Percentiles rank a stretch among this genome's conserved stretches.
These are phyloP conservation scores for Metschnikowia peoriensis DNA, from an alignment of 805 yeast species.

Conservation along the genomic window DNA sequence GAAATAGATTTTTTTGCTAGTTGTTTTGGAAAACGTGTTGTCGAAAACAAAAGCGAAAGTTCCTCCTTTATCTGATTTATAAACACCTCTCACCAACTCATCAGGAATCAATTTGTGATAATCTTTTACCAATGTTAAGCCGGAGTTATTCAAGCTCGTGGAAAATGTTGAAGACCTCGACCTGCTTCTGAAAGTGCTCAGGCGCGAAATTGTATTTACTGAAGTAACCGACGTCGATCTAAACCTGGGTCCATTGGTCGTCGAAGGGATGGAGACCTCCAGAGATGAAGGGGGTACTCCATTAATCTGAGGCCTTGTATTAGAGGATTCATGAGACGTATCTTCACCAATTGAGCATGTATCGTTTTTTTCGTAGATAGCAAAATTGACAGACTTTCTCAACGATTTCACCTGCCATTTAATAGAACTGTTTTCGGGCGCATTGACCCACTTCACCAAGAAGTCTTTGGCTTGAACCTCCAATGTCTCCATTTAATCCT, in stretches of 20 bases:
- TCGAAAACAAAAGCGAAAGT: conserved; percentile 87
- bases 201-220: conserved; percentile 34
- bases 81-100: conserved; percentile 59
- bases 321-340: not conserved
- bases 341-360: not conserved
- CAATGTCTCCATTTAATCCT: conserved; percentile 71
- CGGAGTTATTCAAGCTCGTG: conserved; percentile 37
- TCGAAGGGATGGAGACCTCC: not conserved
- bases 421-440: conserved; percentile 62
- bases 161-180: conserved; percentile 40
- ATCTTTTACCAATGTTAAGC: conserved; percentile 53
- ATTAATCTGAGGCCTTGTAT: not conserved
- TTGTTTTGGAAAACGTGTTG: conserved; percentile 84
- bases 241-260: conserved; percentile 6
- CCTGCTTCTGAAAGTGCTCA: conserved; percentile 30
- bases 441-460: conserved; percentile 86
- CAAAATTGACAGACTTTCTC: conserved; percentile 41
- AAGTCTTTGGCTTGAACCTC: conserved; percentile 89
- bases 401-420: conserved; percentile 83
- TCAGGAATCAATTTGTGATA: conserved; percentile 53
- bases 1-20: conserved; percentile 77
- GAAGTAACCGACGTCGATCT: conserved; percentile 33
- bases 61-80: conserved; percentile 61
- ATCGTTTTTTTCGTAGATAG: conserved; percentile 37
- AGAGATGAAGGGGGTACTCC: not conserved